These are phyloP conservation scores for Logfia minima DNA, from an alignment of 129 eudicot species.

Conservation along the genomic window DNA sequence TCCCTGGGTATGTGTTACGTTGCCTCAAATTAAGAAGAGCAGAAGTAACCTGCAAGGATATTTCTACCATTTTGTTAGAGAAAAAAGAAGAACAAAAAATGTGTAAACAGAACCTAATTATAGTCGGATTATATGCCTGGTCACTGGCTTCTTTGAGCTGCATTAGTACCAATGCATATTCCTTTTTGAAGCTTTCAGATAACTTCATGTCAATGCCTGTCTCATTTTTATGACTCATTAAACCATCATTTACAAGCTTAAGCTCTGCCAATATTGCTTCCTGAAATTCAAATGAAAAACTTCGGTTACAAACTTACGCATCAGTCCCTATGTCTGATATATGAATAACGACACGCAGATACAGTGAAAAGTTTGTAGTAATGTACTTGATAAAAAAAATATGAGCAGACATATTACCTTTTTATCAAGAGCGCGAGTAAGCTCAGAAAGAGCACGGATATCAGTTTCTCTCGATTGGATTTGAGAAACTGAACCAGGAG, in stretches of 20 bases:
- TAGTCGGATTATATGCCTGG: conserved; percentile 32
- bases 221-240: conserved; percentile 39
- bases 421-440: conserved; percentile 48
- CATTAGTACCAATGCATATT: conserved; percentile 44
- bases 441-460: conserved; percentile 48
- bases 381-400: not conserved
- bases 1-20: conserved; percentile 43
- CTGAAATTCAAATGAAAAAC: conserved; percentile 19
- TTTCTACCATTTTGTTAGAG: not conserved
- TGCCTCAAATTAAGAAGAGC: conserved; percentile 48
- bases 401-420: conserved; percentile 41
- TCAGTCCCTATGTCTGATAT: not conserved
- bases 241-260: conserved; percentile 49
- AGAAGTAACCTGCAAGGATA: conserved; percentile 42
- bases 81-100: not conserved
- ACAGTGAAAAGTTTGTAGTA: not conserved
- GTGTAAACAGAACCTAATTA: not conserved
- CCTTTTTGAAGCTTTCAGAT: conserved; percentile 50
- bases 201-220: conserved; percentile 36
- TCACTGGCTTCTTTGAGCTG: conserved; percentile 52
- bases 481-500: conserved; percentile 33
- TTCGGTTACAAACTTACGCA: conserved; percentile 18
- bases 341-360: not conserved
- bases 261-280: conserved; percentile 47
- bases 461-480: conserved; percentile 48